These are phyloP conservation scores for Pleurotus cornucopiae DNA, from an alignment of 768 basidiomycete species.

Conservation along the genomic window DNA sequence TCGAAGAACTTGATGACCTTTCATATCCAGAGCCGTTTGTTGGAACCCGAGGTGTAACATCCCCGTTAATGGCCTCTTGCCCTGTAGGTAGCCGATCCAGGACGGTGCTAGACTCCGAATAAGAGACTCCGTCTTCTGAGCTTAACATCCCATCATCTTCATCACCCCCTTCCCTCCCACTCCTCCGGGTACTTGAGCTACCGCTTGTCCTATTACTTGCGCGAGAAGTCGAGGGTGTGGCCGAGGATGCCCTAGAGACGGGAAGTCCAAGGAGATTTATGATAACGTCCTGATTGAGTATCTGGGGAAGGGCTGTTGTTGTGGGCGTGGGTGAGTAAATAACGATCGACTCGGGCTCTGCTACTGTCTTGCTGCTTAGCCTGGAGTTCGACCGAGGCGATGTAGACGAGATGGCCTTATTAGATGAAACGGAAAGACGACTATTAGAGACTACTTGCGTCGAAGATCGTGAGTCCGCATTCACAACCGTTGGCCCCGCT, in stretches of 20 bases:
- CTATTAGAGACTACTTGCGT: constrained; percentile 15
- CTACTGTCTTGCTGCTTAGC: background rate
- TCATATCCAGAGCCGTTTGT: background rate
- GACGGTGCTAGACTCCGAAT: constrained; percentile 38
- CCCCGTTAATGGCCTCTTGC: constrained; percentile 31
- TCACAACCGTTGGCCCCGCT: constrained; percentile 28
- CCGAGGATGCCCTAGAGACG: constrained; percentile 24
- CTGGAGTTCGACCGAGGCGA: constrained; percentile 8
- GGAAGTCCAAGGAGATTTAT: constrained; percentile 60
- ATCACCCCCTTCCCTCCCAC: constrained; percentile 51
- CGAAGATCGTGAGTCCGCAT: constrained; percentile 9
- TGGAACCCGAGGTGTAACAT: constrained; percentile 54
- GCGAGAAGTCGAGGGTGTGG: background rate
- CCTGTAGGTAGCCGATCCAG: constrained; percentile 21
- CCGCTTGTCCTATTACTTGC: background rate
- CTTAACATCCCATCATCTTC: constrained; percentile 35
- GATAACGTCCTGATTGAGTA: constrained; percentile 71
- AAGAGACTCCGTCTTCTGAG: constrained; percentile 30
- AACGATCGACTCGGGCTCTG: constrained; percentile 18
- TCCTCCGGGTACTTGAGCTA: constrained; percentile 5
- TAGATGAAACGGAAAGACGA: background rate
- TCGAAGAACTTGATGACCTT: background rate
- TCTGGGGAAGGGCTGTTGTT: constrained; percentile 50
- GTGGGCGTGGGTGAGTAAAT: constrained; percentile 59
- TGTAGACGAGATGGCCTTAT: constrained; percentile 1